These are phyloP conservation scores for Austropuccinia psidii DNA, from an alignment of 1,284 basidiomycete genomes.

Conservation along the genomic window DNA sequence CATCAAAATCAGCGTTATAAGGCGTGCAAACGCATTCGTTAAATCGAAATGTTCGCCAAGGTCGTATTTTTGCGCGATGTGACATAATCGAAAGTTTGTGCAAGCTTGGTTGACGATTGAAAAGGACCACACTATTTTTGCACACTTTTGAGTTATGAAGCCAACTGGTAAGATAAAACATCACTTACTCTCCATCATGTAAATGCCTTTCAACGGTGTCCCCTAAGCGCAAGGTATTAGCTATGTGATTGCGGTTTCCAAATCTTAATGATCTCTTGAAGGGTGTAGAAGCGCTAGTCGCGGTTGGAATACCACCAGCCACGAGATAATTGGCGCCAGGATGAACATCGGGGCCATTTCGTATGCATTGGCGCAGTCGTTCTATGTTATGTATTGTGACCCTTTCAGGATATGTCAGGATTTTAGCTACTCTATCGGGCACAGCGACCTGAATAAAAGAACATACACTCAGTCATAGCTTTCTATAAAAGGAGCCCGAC, in stretches of 20 bases:
- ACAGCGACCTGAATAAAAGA: conserved; percentile 57
- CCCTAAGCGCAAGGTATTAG: conserved; percentile 69
- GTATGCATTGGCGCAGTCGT: conserved; percentile 64
- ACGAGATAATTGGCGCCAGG: conserved; percentile 90
- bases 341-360: conserved; percentile 84
- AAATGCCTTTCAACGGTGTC: conserved; percentile 92
- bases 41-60: conserved; percentile 94
- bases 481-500: background rate
- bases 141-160: background rate
- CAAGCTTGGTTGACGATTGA: conserved; percentile 97
- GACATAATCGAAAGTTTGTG: conserved; percentile 99
- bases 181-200: conserved; percentile 69
- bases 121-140: conserved; percentile 65
- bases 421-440: conserved; percentile 89
- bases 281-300: conserved; percentile 20
- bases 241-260: conserved; percentile 56
- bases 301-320: conserved; percentile 54
- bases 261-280: conserved; percentile 68
- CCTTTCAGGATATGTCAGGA: conserved; percentile 91
- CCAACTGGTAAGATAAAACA: background rate
- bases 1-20: conserved; percentile 99
- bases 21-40: conserved; percentile 99
- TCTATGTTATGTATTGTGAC: conserved; percentile 90
- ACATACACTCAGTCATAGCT: no score
- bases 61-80: conserved; percentile 88